Conservation (phyloP, 1,139 yeast species). For the Debaryomyces robertsiae region DNA sequence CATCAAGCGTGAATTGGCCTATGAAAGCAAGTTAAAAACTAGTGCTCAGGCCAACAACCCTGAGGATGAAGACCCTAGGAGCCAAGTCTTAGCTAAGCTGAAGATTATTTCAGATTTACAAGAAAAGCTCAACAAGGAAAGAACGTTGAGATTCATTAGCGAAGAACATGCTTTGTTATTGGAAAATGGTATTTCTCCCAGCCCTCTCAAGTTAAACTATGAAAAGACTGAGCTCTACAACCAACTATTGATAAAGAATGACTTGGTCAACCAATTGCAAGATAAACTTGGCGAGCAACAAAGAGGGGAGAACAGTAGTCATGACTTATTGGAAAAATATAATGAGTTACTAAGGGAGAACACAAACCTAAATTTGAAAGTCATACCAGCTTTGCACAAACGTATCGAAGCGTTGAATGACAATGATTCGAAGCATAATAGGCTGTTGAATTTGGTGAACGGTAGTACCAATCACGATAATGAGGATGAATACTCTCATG, state of each 20-base stretch:
- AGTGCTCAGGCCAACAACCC: constrained; percentile 12
- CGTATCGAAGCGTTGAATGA: constrained; percentile 17
- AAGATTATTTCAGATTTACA: constrained; percentile 53
- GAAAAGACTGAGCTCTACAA: constrained; percentile 57
- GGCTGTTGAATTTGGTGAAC: constrained; percentile 25
- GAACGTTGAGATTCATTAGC: constrained; percentile 64
- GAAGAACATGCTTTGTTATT: constrained; percentile 65
- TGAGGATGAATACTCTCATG: constrained; percentile 15
- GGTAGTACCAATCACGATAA: constrained; percentile 4
- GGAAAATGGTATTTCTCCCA: constrained; percentile 58
- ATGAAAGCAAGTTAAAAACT: constrained; percentile 50
- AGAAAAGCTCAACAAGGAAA: constrained; percentile 61
- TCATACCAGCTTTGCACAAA: constrained; percentile 48
- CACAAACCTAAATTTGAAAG: constrained; percentile 41
- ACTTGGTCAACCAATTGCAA: constrained; percentile 45
- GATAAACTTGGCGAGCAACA: constrained; percentile 41
- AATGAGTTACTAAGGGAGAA: constrained; percentile 45
- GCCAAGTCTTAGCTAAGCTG: constrained; percentile 46
- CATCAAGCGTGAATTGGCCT: constrained; percentile 61
- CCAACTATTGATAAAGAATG: constrained; percentile 51
- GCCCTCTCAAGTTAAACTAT: constrained; percentile 56
- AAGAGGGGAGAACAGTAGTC: constrained; percentile 20
- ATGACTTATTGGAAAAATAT: constrained; percentile 35
- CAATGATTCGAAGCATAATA: constrained; percentile 4
- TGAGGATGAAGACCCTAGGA: constrained; percentile 23